phyloP scores from a whole-genome alignment of 202 grass and related monocot genomes.

The Dendrocalamus latiflorus region DNA sequence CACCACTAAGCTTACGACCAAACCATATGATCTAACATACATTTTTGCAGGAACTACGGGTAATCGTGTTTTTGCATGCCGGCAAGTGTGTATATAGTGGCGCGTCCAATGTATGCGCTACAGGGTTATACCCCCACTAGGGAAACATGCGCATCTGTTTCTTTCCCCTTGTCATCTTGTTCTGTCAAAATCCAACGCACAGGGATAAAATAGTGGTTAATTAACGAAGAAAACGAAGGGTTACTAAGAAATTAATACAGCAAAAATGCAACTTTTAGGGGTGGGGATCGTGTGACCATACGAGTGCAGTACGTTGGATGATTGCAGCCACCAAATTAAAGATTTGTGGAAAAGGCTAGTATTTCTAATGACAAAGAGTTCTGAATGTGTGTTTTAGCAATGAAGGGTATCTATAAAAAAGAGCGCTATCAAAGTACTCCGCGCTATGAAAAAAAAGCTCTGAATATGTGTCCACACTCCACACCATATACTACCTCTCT shows the following conservation, averaged over 20 bases:
- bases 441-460: too few relatives aligned
- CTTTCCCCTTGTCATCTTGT: not conserved
- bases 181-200: not conserved
- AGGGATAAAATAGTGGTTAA: not conserved
- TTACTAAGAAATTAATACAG: not conserved
- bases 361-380: not conserved
- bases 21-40: too few relatives aligned
- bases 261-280: not conserved
- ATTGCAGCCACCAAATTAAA: not conserved
- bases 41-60: not conserved
- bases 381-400: not conserved
- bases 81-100: not conserved
- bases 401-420: not conserved
- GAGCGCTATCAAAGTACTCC: not conserved
- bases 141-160: conserved; percentile 1
- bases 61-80: not conserved
- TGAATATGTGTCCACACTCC: too few relatives aligned
- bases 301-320: not conserved
- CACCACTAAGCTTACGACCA: too few relatives aligned
- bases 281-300: too few relatives aligned
- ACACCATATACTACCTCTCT: not conserved
- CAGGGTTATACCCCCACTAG: not conserved
- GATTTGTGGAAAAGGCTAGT: not conserved
- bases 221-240: not conserved
- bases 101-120: not conserved